Conservation (phyloP, 2,329 filamentous ascomycete genomes). For the Ophiostoma triangulosporum region DNA sequence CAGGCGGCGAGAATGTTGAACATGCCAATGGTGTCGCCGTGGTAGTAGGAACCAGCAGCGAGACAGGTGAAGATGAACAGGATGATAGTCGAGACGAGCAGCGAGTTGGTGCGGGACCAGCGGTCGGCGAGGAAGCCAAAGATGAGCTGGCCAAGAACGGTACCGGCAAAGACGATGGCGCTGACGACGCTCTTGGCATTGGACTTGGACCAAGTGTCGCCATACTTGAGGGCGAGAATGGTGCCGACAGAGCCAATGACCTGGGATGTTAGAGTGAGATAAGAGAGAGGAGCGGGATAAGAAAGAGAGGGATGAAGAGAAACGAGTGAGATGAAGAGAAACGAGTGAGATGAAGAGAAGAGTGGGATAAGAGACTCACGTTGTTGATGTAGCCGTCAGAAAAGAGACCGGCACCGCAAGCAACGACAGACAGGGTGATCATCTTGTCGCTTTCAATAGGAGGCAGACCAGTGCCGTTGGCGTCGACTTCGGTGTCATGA, state of each 20-base stretch:
- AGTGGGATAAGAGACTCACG: conserved; percentile 26
- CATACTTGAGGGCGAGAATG: conserved; percentile 56
- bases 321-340: too few relatives aligned
- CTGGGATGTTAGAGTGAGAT: conserved; percentile 26
- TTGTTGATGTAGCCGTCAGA: conserved; percentile 88
- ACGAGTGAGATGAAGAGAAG: too few relatives aligned
- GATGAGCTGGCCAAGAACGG: conserved; percentile 61
- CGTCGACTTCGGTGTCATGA: background rate
- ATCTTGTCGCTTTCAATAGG: conserved; percentile 6
- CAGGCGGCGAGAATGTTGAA: conserved; percentile 67
- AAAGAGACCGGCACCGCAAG: conserved; percentile 81
- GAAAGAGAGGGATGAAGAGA: too few relatives aligned
- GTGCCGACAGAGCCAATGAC: conserved; percentile 83
- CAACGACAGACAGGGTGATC: conserved; percentile 54
- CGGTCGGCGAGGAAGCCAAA: conserved; percentile 75
- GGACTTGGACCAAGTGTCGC: conserved; percentile 52
- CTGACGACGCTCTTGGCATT: conserved; percentile 60
- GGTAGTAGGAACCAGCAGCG: conserved; percentile 61
- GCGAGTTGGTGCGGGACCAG: conserved; percentile 71
- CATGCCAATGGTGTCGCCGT: conserved; percentile 54
- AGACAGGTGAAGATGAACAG: conserved; percentile 76
- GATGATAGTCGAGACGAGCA: conserved; percentile 70
- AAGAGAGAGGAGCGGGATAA: background rate
- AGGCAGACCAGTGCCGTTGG: background rate
- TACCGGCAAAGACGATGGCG: conserved; percentile 76